Conservation (phyloP, 2,329 filamentous ascomycete species). For the Stemphylium lycopersici region DNA sequence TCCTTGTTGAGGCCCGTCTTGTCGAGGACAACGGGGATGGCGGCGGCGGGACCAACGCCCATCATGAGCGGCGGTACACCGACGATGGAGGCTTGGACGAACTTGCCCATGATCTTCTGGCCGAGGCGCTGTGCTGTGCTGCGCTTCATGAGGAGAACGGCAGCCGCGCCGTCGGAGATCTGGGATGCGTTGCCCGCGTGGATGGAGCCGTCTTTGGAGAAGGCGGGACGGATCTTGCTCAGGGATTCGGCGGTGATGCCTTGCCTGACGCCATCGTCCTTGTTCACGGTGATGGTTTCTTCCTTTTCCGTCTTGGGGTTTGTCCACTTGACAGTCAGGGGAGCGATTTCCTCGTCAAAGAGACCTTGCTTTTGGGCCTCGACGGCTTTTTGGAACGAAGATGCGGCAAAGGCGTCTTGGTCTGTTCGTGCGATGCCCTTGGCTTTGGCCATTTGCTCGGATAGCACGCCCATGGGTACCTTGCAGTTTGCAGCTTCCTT, state of each 20-base stretch:
- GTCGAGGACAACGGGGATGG: slow-evolving; percentile 88
- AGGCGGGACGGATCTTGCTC: slow-evolving; percentile 88
- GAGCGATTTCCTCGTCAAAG: slow-evolving; percentile 89
- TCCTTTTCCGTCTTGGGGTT: slow-evolving; percentile 90
- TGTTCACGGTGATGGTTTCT: slow-evolving; percentile 79
- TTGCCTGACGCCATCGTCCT: slow-evolving; percentile 85
- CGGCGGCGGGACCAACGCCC: slow-evolving; percentile 94
- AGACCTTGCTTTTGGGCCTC: slow-evolving; percentile 86
- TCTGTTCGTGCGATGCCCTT: slow-evolving; percentile 71
- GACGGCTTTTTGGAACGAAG: slow-evolving; percentile 87
- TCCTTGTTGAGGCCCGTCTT: slow-evolving; percentile 82
- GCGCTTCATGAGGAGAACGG: slow-evolving; percentile 94
- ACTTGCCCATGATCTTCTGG: slow-evolving; percentile 91
- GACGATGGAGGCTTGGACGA: slow-evolving; percentile 81
- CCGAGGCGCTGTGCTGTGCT: slow-evolving; percentile 86
- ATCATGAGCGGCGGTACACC: slow-evolving; percentile 93
- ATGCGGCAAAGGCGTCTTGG: slow-evolving; percentile 94
- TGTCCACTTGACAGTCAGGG: slow-evolving; percentile 83
- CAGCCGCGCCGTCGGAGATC: slow-evolving; percentile 91
- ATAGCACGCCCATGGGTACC: slow-evolving; percentile 93
- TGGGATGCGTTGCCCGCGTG: slow-evolving; percentile 96
- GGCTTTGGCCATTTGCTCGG: slow-evolving; percentile 93
- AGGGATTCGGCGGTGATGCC: slow-evolving; percentile 88
- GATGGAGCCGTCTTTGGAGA: slow-evolving; percentile 89
- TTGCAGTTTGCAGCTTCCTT: slow-evolving; percentile 92